phyloP scores from a whole-genome alignment of 2,329 filamentous ascomycete species.

The Claviceps sp. region DNA sequence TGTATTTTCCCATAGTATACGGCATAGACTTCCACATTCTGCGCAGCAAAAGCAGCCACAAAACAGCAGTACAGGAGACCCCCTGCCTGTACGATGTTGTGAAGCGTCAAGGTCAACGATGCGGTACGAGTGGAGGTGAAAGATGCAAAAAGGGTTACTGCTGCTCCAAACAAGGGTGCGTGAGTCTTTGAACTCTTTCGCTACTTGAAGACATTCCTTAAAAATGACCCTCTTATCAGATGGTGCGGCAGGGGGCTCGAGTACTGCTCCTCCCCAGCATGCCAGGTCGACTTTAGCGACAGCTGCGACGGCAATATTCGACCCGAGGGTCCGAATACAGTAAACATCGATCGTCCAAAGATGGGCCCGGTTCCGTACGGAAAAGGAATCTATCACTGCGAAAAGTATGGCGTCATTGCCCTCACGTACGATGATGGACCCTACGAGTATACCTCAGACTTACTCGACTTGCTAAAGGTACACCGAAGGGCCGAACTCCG shows the following conservation, averaged over 20 bases:
- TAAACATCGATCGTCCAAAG: slow-evolving; percentile 35
- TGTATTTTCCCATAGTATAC: neutral
- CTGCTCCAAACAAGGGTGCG: slow-evolving; percentile 29
- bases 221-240: slow-evolving; percentile 15
- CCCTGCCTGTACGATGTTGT: neutral
- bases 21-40: neutral
- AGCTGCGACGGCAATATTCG: slow-evolving; percentile 46
- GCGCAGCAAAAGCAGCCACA: neutral
- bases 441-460: slow-evolving; percentile 25
- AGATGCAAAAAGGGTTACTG: slow-evolving; percentile 23
- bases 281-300: slow-evolving; percentile 46
- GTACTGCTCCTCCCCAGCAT: slow-evolving; percentile 49
- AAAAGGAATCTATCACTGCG: slow-evolving; percentile 31
- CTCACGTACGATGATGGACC: slow-evolving; percentile 35
- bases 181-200: neutral
- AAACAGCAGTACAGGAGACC: neutral
- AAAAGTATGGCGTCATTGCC: slow-evolving; percentile 23
- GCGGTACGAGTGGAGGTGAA: neutral
- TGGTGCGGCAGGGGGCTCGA: slow-evolving; percentile 41
- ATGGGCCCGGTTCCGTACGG: slow-evolving; percentile 43
- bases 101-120: neutral
- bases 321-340: slow-evolving; percentile 38
- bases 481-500: neutral
- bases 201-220: neutral
- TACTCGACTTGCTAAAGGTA: slow-evolving; percentile 24